Percentiles rank a stretch among this genome's conserved stretches.
phyloP scores from a whole-genome alignment of 1,284 basidiomycete species.

The Coniferiporia sulphurascens region DNA sequence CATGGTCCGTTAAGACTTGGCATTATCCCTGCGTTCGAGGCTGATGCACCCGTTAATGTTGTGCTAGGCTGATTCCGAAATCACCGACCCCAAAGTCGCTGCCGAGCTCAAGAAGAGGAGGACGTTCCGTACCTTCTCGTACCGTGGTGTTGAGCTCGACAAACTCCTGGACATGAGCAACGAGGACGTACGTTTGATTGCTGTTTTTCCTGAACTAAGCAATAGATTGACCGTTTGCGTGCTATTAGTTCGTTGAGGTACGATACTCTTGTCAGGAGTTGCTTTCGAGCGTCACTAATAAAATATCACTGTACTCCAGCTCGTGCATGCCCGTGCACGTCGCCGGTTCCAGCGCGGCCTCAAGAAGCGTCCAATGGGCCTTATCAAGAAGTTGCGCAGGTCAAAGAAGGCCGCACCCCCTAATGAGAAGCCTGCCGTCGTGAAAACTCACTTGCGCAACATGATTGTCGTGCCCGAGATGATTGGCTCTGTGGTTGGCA shows the following conservation, averaged over 20 bases:
- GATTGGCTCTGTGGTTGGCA: conserved; percentile 95
- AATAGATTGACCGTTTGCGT: conserved; percentile 6
- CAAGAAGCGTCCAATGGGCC: conserved; percentile 96
- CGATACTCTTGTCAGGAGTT: conserved; percentile 22
- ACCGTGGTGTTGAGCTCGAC: conserved; percentile 96
- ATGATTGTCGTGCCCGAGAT: conserved; percentile 99
- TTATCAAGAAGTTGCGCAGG: conserved; percentile 99
- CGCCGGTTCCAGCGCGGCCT: conserved; percentile 98
- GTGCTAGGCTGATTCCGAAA: conserved; percentile 64
- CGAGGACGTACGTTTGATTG: conserved; percentile 74
- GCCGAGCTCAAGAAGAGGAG: conserved; percentile 97
- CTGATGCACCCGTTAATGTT: conserved; percentile 19
- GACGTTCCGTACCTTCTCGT: conserved; percentile 98
- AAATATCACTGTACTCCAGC: conserved; percentile 45
- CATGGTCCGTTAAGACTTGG: conserved; percentile 16
- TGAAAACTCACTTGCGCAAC: conserved; percentile 99
- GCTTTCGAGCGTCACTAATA: neutral
- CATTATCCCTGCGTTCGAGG: conserved; percentile 19
- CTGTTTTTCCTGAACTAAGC: neutral
- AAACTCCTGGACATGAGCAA: conserved; percentile 96
- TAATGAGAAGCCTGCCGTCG: conserved; percentile 97
- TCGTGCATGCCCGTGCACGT: conserved; percentile 98
- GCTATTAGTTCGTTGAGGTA: conserved; percentile 69
- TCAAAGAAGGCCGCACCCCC: conserved; percentile 98
- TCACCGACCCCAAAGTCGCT: conserved; percentile 85